Percentiles rank a stretch among this genome's conserved stretches.
Evolutionary conservation across 805 yeast species (phyloP).

Genomic region (Teunomyces cretensis): DNA sequence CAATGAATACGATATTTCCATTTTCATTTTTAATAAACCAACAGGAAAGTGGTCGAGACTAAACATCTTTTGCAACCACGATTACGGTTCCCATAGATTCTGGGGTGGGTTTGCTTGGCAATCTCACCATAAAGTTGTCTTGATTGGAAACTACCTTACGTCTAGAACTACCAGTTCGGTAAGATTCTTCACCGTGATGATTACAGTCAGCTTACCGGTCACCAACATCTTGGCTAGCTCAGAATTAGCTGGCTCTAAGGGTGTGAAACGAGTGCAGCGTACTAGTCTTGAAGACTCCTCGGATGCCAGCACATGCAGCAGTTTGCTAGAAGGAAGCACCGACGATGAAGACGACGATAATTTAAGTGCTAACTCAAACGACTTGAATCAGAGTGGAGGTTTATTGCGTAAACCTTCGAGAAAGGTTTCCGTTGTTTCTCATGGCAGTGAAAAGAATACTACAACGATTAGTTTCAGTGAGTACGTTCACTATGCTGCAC

Average conservation of each 20-base stretch:
- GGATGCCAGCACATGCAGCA: constrained; percentile 13
- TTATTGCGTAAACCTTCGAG: constrained; percentile 7
- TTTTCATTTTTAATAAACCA: constrained; percentile 51
- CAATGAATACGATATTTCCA: constrained; percentile 45
- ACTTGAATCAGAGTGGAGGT: too few relatives aligned
- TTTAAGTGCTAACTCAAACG: not conserved
- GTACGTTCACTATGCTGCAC: constrained; percentile 74
- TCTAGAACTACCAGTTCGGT: constrained; percentile 46
- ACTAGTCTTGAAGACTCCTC: constrained; percentile 7
- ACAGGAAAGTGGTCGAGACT: constrained; percentile 65
- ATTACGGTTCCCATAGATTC: constrained; percentile 54
- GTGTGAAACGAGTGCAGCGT: not conserved
- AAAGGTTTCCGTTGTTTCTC: constrained; percentile 19
- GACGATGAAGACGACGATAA: constrained; percentile 16
- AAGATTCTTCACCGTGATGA: constrained; percentile 47
- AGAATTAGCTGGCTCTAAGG: constrained; percentile 30
- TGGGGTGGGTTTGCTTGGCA: constrained; percentile 75
- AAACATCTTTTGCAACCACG: constrained; percentile 52
- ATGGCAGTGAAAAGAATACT: constrained; percentile 19
- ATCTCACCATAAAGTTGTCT: constrained; percentile 69
- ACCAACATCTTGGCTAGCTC: constrained; percentile 49
- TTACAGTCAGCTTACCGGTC: constrained; percentile 55
- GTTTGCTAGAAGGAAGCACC: constrained; percentile 6
- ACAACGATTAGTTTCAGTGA: constrained; percentile 54
- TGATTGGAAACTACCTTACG: constrained; percentile 56